phyloP scores from a whole-genome alignment of 768 basidiomycete species.

The Leccinum variicolor region DNA sequence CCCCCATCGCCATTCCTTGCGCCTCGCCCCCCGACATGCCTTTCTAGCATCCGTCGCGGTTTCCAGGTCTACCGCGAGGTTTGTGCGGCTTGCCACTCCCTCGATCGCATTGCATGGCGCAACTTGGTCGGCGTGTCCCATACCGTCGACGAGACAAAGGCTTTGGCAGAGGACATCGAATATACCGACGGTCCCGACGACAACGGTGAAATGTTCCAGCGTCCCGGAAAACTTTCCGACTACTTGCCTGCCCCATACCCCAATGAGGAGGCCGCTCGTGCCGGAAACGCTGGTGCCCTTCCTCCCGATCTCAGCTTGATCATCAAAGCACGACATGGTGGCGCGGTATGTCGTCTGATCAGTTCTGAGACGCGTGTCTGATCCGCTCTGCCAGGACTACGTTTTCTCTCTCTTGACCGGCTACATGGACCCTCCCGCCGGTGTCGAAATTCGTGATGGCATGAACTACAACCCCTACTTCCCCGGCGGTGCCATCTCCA shows the following conservation, averaged over 20 bases:
- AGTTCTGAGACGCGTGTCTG: neutral
- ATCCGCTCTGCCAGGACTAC: conserved; percentile 67
- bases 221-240: conserved; percentile 97
- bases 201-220: conserved; percentile 96
- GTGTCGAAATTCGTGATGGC: conserved; percentile 91
- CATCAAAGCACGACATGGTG: conserved; percentile 96
- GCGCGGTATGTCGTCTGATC: conserved; percentile 60
- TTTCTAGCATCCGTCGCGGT: conserved; percentile 82
- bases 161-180: conserved; percentile 95
- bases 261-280: conserved; percentile 96
- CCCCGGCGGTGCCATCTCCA: conserved; percentile 97
- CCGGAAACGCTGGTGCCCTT: conserved; percentile 89
- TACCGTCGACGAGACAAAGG: conserved; percentile 83
- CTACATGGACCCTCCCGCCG: conserved; percentile 94
- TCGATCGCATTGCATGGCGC: conserved; percentile 99
- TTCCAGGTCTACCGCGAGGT: conserved; percentile 99
- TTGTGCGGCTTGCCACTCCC: conserved; percentile 97
- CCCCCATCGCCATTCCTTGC: conserved; percentile 18
- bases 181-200: conserved; percentile 95
- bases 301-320: conserved; percentile 98
- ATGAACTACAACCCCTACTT: conserved; percentile 99
- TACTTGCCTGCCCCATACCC: conserved; percentile 95
- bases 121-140: conserved; percentile 98
- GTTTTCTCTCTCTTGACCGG: conserved; percentile 96
- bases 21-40: conserved; percentile 7